These are phyloP conservation scores for Diplodia intermedia DNA, from an alignment of 2,329 filamentous ascomycete species.

Conservation along the genomic window DNA sequence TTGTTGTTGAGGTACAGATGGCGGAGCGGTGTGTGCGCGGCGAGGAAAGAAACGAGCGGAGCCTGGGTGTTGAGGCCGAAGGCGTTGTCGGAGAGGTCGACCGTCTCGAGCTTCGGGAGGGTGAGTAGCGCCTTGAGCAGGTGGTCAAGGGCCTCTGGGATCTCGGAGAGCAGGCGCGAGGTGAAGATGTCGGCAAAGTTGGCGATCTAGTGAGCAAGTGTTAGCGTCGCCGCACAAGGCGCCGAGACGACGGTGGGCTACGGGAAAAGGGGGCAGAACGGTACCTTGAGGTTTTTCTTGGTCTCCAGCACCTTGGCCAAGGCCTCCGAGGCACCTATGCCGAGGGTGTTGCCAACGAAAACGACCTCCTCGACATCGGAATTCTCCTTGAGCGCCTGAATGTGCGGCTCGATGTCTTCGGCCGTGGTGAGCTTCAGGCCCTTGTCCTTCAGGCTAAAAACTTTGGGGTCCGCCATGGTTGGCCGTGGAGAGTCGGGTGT, in stretches of 20 bases:
- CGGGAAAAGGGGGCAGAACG: conserved; percentile 35
- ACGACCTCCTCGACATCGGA: conserved; percentile 82
- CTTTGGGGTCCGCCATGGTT: conserved; percentile 64
- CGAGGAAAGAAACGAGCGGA: conserved; percentile 89
- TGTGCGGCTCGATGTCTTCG: conserved; percentile 83
- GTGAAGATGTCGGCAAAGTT: conserved; percentile 99
- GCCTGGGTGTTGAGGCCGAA: conserved; percentile 96
- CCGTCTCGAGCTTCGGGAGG: conserved; percentile 83
- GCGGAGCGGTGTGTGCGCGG: conserved; percentile 85
- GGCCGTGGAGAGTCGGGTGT: conserved; percentile 34
- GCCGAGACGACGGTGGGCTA: not conserved
- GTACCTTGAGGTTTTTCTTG: conserved; percentile 80
- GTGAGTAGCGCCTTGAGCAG: conserved; percentile 87
- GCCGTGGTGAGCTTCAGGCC: conserved; percentile 91
- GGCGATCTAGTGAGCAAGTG: conserved; percentile 62
- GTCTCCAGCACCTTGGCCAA: conserved; percentile 83
- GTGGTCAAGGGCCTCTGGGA: conserved; percentile 84
- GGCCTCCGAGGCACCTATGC: conserved; percentile 83
- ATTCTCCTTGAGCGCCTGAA: conserved; percentile 74
- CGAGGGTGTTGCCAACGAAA: conserved; percentile 89
- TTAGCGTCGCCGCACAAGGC: conserved; percentile 20
- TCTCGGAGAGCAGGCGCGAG: conserved; percentile 88
- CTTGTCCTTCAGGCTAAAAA: conserved; percentile 91
- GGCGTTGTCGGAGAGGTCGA: conserved; percentile 97
- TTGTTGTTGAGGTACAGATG: conserved; percentile 99